Evolutionary conservation across 2,329 filamentous ascomycete species (phyloP).

Genomic region (Xylaria sp.): DNA sequence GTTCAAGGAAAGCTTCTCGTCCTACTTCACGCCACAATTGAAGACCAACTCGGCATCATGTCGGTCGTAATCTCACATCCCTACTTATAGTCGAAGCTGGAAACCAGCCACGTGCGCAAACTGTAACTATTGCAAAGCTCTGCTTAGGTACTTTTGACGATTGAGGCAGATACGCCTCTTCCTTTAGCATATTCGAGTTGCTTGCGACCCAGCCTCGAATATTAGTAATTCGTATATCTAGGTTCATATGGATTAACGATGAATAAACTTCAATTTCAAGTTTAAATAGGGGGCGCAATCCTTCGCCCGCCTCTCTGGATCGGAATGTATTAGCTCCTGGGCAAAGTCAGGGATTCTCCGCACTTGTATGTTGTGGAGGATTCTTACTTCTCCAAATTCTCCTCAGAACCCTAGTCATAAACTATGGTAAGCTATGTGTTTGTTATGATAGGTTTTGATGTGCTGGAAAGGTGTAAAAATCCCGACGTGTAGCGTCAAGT

Average conservation of each 20-base stretch:
- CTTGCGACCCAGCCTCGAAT: background rate
- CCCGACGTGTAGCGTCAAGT: background rate
- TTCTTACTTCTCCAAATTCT: conserved; percentile 13
- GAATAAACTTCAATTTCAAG: background rate
- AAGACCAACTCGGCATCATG: conserved; percentile 24
- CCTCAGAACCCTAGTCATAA: conserved; percentile 15
- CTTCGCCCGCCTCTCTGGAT: conserved; percentile 12
- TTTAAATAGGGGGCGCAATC: background rate
- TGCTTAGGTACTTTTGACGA: background rate
- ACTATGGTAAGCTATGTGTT: background rate
- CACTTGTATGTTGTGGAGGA: background rate
- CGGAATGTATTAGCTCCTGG: background rate
- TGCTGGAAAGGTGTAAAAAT: background rate
- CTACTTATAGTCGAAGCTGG: background rate
- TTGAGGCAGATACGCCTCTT: background rate
- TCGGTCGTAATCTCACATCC: conserved; percentile 23
- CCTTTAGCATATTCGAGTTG: background rate
- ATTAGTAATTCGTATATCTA: background rate
- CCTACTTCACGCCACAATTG: background rate
- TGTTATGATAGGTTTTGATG: background rate
- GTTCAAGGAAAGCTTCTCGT: background rate
- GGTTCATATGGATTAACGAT: background rate
- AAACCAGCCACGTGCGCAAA: background rate
- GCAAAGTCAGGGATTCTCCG: conserved; percentile 19
- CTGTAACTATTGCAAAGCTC: background rate